Conservation (phyloP, 805 yeast genomes). For the Saturnispora diversa region DNA sequence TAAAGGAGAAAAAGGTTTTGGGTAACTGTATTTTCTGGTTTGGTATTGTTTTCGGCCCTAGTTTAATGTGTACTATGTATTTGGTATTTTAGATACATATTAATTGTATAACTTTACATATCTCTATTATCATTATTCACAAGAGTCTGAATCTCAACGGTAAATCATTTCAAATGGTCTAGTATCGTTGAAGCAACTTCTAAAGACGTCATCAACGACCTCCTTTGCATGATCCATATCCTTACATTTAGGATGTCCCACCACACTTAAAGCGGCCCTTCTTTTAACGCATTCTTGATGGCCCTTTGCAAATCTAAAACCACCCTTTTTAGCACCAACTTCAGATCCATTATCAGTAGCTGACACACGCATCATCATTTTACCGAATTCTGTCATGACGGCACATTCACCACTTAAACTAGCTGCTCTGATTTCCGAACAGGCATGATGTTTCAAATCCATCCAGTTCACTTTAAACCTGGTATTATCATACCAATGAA, state of each 20-base stretch:
- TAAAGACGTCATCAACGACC: conserved; percentile 83
- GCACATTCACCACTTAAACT: conserved; percentile 93
- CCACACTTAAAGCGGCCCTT: conserved; percentile 77
- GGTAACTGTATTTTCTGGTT: conserved; percentile 88
- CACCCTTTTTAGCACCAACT: conserved; percentile 5
- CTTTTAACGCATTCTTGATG: conserved; percentile 88
- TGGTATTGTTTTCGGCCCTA: conserved; percentile 85
- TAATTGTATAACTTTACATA: neutral
- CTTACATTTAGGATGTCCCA: conserved; percentile 78
- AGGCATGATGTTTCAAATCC: conserved; percentile 87
- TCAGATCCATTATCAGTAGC: conserved; percentile 9
- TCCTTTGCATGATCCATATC: conserved; percentile 64
- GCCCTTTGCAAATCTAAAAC: conserved; percentile 40
- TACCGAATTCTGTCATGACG: conserved; percentile 69
- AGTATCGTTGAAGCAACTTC: conserved; percentile 88
- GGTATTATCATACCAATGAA: conserved; percentile 87
- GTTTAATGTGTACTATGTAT: conserved; percentile 77
- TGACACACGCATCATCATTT: conserved; percentile 22
- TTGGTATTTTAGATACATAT: conserved; percentile 47
- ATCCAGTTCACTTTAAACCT: conserved; percentile 83
- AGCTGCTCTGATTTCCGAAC: conserved; percentile 92
- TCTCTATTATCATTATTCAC: too few species aligned
- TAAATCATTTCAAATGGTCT: conserved; percentile 93
- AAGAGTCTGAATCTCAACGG: conserved; percentile 32
- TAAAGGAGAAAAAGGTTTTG: conserved; percentile 48